These are phyloP conservation scores for Saccharomyces jurei DNA, from an alignment of 805 yeast species.

Conservation along the genomic window DNA sequence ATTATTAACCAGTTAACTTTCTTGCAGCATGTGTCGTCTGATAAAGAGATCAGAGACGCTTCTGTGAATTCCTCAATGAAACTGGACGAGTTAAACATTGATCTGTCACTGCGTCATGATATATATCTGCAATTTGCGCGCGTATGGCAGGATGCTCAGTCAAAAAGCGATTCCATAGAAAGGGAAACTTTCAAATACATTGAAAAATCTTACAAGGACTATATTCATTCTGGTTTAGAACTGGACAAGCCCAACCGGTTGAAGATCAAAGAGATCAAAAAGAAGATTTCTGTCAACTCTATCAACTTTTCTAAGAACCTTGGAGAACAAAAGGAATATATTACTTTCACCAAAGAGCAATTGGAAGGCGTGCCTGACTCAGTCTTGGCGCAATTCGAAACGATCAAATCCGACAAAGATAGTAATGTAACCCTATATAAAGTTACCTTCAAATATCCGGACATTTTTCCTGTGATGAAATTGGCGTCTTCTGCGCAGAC, in stretches of 20 bases:
- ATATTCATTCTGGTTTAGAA: constrained; percentile 61
- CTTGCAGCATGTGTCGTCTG: constrained; percentile 62
- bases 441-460: constrained; percentile 79
- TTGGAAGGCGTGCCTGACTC: constrained; percentile 68
- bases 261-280: constrained; percentile 48
- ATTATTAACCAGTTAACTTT: constrained; percentile 49
- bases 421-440: constrained; percentile 40
- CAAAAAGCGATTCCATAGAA: neutral
- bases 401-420: constrained; percentile 27
- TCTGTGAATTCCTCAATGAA: constrained; percentile 54
- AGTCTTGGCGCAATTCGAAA: constrained; percentile 50
- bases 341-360: constrained; percentile 55
- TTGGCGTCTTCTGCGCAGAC: constrained; percentile 58
- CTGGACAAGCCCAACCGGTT: constrained; percentile 48
- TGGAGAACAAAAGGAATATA: constrained; percentile 60
- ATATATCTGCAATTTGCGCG: constrained; percentile 51
- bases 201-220: constrained; percentile 48
- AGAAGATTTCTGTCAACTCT: constrained; percentile 48
- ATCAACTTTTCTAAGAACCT: constrained; percentile 55
- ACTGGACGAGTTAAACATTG: constrained; percentile 52
- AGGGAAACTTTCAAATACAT: constrained; percentile 49
- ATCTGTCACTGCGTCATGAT: constrained; percentile 57
- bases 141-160: constrained; percentile 31
- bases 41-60: constrained; percentile 62
- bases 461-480: constrained; percentile 66